Base-by-base conservation (phyloP, 805 yeast species). In the Blastobotrys attinorum region DNA sequence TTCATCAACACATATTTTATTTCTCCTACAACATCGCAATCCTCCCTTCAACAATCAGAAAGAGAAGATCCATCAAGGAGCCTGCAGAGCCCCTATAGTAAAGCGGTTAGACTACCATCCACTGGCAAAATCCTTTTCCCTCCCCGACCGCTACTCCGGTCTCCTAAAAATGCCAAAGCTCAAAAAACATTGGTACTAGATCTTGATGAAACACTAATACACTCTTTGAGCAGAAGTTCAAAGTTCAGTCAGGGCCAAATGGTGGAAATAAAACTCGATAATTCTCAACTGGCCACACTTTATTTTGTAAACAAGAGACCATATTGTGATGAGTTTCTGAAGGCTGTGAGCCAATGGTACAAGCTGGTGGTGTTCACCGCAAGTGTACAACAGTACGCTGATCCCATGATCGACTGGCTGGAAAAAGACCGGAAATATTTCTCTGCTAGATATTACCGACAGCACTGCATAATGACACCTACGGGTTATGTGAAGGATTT, bases 281-380 rank as follows among this genome's bases (percentile, higher is more conserved):
- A 72, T 45, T 77, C 78, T 53, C 79, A 79, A 47, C 69, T 83
- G 4, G 82, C 95, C 0, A 79, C 95, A 1, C 66, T 92, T 15
- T 92, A 90, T 62, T 83, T 83, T 59, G 96, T 92, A 21, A 85
- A 86, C 58, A 90, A 90, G 59, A 69, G 98, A 42, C 98, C 98
- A 0, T 82, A 73, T 58, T 92, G 96, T 60, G 96, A 87, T 61
- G 75, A 78, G 50, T 92, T 92, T 56, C 68, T 92, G 21, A 69
- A 76, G 47, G 81, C 81, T 48, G 92, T 88, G 6, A 70, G 81
- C 42, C 77, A 77, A 54, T 90, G 97, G 97, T 92, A 76, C 64
- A 83, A 87, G 53, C 67, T 92, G 35, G 89, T 88, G 25, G 78
- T 94, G 7, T 92, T 92, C 69, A 92, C 98, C 0, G 98, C 98